Conservation (phyloP, 192 early-diverging fungal genomes). For the Coemansia sp. region DNA sequence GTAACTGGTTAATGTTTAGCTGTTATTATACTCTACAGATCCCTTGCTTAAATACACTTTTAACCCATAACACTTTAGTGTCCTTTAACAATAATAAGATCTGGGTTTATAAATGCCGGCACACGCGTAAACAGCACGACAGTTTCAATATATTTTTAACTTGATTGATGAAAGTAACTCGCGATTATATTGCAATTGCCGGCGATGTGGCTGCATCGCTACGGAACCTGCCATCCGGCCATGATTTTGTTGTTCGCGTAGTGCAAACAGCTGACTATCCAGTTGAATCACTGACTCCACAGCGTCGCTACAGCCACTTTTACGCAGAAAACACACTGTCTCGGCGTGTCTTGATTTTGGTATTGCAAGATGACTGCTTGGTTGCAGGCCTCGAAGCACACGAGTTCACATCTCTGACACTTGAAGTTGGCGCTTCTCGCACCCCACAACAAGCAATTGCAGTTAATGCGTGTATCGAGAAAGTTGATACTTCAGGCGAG, state of each 20-base stretch:
- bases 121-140: too few species aligned
- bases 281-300: constrained; percentile 44
- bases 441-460: constrained; percentile 7
- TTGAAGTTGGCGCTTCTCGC: constrained; percentile 9
- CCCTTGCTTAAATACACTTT: too few species aligned
- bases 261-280: constrained; percentile 33
- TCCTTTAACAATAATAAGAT: too few species aligned
- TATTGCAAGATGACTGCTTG: constrained; percentile 23
- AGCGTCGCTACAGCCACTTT: constrained; percentile 24
- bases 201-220: constrained; percentile 32
- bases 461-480: constrained; percentile 45
- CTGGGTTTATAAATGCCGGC: too few species aligned
- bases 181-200: constrained; percentile 9
- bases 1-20: too few species aligned
- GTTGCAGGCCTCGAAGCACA: constrained; percentile 45
- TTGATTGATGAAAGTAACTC: neutral
- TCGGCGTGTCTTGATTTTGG: constrained; percentile 41
- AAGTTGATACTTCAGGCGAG: constrained; percentile 46
- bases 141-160: too few species aligned
- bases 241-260: constrained; percentile 27
- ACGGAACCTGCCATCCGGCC: constrained; percentile 22
- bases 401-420: constrained; percentile 35
- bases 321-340: constrained; percentile 25
- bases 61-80: too few species aligned
- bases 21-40: too few species aligned